These are phyloP conservation scores for Geranium incanum DNA, from an alignment of 441 rosid species.

Conservation along the genomic window DNA sequence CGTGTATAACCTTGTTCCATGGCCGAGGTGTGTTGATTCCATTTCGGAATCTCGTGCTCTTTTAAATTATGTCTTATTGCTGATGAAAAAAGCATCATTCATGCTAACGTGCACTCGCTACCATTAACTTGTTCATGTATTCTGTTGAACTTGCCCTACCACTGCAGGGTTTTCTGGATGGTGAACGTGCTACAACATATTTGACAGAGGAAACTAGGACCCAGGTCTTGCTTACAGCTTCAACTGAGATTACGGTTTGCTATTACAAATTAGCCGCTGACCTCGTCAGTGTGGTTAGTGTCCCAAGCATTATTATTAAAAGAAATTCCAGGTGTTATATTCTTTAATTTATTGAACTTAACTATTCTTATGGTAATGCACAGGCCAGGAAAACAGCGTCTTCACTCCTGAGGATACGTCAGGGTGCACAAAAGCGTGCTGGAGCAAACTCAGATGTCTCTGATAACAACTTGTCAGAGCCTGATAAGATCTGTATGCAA, in stretches of 20 bases:
- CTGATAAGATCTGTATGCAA: conserved; percentile 91
- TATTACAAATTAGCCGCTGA: conserved; percentile 77
- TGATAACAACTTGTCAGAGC: conserved; percentile 67
- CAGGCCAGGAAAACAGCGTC: conserved; percentile 86
- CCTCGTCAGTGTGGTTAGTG: conserved; percentile 73
- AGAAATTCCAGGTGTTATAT: background rate
- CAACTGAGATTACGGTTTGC: conserved; percentile 61
- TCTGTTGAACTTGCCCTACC: background rate
- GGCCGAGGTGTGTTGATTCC: too few relatives aligned
- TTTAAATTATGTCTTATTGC: too few relatives aligned
- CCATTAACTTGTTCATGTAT: background rate
- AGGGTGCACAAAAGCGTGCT: conserved; percentile 81
- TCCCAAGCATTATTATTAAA: conserved; percentile 6
- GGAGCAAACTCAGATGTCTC: conserved; percentile 82
- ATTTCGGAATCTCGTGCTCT: too few relatives aligned
- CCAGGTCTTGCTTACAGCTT: conserved; percentile 43
- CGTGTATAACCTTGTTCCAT: background rate
- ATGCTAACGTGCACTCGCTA: background rate
- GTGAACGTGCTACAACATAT: conserved; percentile 58
- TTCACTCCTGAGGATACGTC: conserved; percentile 78
- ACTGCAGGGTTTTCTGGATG: conserved; percentile 45
- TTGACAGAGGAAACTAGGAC: conserved; percentile 53
- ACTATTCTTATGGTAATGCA: conserved; percentile 14
- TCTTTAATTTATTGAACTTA: conserved; percentile 11
- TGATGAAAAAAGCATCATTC: too few relatives aligned